phyloP scores from a whole-genome alignment of 2,329 filamentous ascomycete genomes.

The Aspergillus transmontanensis region DNA sequence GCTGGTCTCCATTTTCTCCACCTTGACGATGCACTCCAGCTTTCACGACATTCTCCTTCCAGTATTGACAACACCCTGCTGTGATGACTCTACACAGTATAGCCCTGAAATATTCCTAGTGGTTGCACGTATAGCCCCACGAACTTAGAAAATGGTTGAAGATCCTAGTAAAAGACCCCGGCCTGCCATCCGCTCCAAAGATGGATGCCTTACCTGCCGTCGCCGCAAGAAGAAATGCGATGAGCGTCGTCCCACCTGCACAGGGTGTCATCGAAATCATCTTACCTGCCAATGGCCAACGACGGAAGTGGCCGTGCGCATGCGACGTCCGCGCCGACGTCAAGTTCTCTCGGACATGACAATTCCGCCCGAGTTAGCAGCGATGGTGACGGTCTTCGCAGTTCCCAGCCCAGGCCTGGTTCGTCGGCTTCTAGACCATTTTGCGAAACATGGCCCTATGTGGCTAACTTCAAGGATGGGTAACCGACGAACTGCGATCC shows the following conservation, averaged over 20 bases:
- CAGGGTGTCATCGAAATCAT: constrained; percentile 8
- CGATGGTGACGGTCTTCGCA: constrained; percentile 11
- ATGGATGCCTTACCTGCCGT: constrained; percentile 10
- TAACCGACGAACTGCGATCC: not conserved
- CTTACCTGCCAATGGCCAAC: constrained; percentile 6
- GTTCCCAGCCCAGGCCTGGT: not conserved
- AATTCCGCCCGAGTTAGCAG: not conserved
- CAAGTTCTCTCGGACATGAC: not conserved
- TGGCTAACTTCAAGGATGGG: constrained; percentile 9
- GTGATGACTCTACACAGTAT: not conserved
- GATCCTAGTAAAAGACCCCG: not conserved
- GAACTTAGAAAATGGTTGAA: not conserved
- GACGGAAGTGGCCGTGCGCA: not conserved
- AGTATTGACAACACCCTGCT: not conserved
- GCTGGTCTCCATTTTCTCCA: not conserved
- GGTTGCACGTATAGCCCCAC: not conserved
- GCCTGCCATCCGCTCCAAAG: not conserved
- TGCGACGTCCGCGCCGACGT: not conserved
- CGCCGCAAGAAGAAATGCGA: constrained; percentile 15
- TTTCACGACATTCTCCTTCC: not conserved
- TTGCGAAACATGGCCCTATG: constrained; percentile 8
- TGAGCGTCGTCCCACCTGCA: constrained; percentile 5
- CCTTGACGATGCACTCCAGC: not conserved
- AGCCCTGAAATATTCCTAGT: not conserved
- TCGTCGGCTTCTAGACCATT: constrained; percentile 8